Base-by-base conservation (phyloP, 768 basidiomycete species). In the Boletus vinaceobasis region DNA sequence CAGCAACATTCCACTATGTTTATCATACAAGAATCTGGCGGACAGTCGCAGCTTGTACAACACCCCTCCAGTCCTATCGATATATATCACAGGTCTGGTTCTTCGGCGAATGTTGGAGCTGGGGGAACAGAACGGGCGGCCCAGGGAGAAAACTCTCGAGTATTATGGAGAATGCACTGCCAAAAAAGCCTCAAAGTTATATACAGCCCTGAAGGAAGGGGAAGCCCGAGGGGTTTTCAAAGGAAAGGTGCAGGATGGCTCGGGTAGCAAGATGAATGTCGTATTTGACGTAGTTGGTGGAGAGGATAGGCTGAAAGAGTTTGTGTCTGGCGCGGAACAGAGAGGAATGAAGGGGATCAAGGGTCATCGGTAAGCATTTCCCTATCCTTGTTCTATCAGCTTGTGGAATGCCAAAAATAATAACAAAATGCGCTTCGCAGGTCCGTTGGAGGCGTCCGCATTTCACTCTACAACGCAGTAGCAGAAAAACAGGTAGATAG, bases 191-290 rank as follows among this genome's bases (percentile, higher is more conserved):
- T 77, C 82, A 48, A 86, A 84, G 72, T 67, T 98, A 43, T 98
- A 98, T 71, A 74, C 67, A 1, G 86, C 78, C 5, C 62, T 99
- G 57, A 79, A 81, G 59, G 81, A 83, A 59, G 92, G 92, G 5
- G 84, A 87, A 68, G 74, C 73, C 54, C 79, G 78, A 62, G 92
- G 92, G 0, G 73, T 91, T 52, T 83, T 91, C 62, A 79, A 73
- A 61, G 68, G 79, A 21, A 90, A 88, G 65, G 94, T 96, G 19
- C 77, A 82, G 64, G 77, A 79, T 53, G 87, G 83, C 6, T 84
- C 86, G 45, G 81, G 88, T 56, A 98, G 95, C 71, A 89, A 90
- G 85, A 98, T 98, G 96, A 99, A 99, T 68, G 79, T 92, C 15
- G 90, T 92, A 1, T 98, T 98, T 71, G 81, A 83, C 50, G 75